Evolutionary conservation across 768 basidiomycete genomes (phyloP).

Genomic region (Boletus coccyginus): DNA sequence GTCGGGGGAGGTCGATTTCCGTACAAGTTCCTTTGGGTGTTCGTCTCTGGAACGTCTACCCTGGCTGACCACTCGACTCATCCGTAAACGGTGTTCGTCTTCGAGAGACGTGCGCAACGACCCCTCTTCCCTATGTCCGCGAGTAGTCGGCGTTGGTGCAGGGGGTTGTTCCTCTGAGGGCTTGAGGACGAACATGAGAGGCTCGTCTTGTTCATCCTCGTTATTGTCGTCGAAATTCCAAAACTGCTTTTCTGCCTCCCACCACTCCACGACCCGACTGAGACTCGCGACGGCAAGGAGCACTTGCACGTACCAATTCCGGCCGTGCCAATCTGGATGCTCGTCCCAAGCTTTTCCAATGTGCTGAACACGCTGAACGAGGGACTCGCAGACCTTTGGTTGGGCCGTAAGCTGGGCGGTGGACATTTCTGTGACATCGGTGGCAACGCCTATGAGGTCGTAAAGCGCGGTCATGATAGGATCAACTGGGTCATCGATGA

Average conservation of each 20-base stretch:
- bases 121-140: slow-evolving; percentile 31
- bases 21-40: slow-evolving; percentile 45
- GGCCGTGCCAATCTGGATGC: slow-evolving; percentile 95
- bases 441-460: slow-evolving; percentile 89
- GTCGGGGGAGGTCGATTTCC: slow-evolving; percentile 38
- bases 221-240: slow-evolving; percentile 98
- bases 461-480: slow-evolving; percentile 89
- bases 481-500: slow-evolving; percentile 83
- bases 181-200: slow-evolving; percentile 90
- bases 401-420: slow-evolving; percentile 80
- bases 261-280: slow-evolving; percentile 97
- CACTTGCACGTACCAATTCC: slow-evolving; percentile 98
- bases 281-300: slow-evolving; percentile 94
- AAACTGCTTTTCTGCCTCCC: slow-evolving; percentile 99
- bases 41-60: slow-evolving; percentile 59
- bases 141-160: slow-evolving; percentile 39
- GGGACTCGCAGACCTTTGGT: slow-evolving; percentile 79
- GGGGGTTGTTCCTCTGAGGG: slow-evolving; percentile 62
- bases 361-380: slow-evolving; percentile 87
- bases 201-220: slow-evolving; percentile 87
- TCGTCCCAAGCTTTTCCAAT: slow-evolving; percentile 97
- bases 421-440: slow-evolving; percentile 90
- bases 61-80: slow-evolving; percentile 49
- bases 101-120: slow-evolving; percentile 37
- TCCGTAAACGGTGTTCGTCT: slow-evolving; percentile 41